Percentiles rank a stretch among this genome's conserved stretches.
Conservation (phyloP, 495 filamentous ascomycete species). For the Daldinia vernicosa region DNA sequence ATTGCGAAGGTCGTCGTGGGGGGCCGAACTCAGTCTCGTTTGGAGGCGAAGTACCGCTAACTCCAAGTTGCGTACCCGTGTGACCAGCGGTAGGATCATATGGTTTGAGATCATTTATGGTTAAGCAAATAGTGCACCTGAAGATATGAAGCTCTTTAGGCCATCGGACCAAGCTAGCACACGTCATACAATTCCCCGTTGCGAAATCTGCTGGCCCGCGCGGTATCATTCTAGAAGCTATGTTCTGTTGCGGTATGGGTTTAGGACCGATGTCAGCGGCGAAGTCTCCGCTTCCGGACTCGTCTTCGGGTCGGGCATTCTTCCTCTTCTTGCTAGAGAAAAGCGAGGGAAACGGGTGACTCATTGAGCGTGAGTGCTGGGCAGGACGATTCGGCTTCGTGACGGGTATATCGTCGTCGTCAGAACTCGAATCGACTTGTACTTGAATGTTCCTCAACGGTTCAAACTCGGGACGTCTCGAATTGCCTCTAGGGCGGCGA, state of each 20-base stretch:
- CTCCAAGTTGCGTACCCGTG: conserved; percentile 26
- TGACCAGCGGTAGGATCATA: conserved; percentile 24
- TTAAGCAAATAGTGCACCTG: conserved; percentile 85
- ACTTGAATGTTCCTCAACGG: conserved; percentile 24
- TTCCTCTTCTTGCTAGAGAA: conserved; percentile 67
- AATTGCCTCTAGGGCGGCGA: conserved; percentile 41
- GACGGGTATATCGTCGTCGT: conserved; percentile 52
- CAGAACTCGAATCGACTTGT: conserved; percentile 54
- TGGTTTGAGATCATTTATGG: conserved; percentile 82
- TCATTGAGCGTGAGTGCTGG: conserved; percentile 74
- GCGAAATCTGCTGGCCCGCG: conserved; percentile 54
- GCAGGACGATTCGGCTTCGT: conserved; percentile 46
- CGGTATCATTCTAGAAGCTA: conserved; percentile 40
- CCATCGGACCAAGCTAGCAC: conserved; percentile 83
- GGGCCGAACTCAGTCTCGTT: conserved; percentile 20
- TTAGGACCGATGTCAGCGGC: conserved; percentile 40
- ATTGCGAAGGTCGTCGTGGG: conserved; percentile 21
- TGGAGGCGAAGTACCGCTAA: conserved; percentile 16
- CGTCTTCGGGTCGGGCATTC: conserved; percentile 31
- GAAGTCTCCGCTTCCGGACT: conserved; percentile 41
- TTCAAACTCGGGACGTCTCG: conserved; percentile 35
- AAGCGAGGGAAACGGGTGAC: conserved; percentile 75
- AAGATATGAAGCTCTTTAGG: conserved; percentile 79
- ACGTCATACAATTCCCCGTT: conserved; percentile 84
- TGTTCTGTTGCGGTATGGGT: conserved; percentile 41